Evolutionary conservation across 352 stramenopile species (phyloP).

Genomic region (Phytophthora kernoviae): DNA sequence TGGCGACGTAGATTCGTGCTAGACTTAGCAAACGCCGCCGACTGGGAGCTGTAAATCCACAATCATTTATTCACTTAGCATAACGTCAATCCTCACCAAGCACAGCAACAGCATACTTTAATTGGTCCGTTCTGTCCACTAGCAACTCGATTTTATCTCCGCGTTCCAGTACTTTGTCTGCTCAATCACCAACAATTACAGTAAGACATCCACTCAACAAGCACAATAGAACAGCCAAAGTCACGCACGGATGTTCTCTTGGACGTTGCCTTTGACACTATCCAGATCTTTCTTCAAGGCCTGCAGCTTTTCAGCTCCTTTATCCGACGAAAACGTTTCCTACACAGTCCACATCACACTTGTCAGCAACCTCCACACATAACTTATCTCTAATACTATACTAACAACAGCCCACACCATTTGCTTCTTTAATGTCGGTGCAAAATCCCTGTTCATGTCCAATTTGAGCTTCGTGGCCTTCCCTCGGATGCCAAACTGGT

Average conservation of each 20-base stretch:
- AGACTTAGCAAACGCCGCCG: constrained; percentile 82
- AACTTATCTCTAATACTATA: constrained; percentile 2
- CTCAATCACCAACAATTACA: constrained; percentile 8
- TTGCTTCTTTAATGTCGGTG: constrained; percentile 81
- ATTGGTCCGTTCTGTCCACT: constrained; percentile 86
- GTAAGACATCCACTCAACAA: not conserved
- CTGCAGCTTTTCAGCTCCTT: constrained; percentile 76
- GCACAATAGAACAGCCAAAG: not conserved
- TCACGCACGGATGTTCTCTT: constrained; percentile 82
- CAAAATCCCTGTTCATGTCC: constrained; percentile 89
- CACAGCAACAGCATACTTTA: constrained; percentile 54
- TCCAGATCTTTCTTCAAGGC: constrained; percentile 85
- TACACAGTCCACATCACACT: constrained; percentile 17
- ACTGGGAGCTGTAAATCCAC: constrained; percentile 59
- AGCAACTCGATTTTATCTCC: constrained; percentile 90
- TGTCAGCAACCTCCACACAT: constrained; percentile 13
- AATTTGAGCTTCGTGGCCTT: constrained; percentile 89
- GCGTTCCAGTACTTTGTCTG: constrained; percentile 83
- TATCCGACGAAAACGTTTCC: constrained; percentile 81
- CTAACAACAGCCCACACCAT: constrained; percentile 58
- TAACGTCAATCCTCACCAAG: not conserved
- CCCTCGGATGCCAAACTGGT: constrained; percentile 84
- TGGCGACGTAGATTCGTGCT: constrained; percentile 79
- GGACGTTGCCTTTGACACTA: constrained; percentile 76
- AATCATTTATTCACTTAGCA: constrained; percentile 11